Evolutionary conservation across 1,284 basidiomycete genomes (phyloP), one percentile per base, ranked within the genome.

Genomic region (Ustilago bromivora): DNA sequence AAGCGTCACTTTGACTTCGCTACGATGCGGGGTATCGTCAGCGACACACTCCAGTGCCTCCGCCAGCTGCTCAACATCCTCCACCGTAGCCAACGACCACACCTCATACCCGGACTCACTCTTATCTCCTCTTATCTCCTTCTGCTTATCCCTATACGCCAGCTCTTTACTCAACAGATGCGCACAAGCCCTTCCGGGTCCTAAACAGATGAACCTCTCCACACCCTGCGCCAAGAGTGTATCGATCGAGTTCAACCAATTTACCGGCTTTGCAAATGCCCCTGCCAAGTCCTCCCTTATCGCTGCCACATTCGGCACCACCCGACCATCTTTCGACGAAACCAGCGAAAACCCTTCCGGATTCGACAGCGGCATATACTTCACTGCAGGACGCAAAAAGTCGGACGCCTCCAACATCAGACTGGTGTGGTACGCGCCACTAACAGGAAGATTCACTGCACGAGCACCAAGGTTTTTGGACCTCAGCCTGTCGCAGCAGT

Each of bases 161-260:
- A 85, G 71, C 61, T 86, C 84, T 43, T 82, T 82, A 55, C 81
- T 82, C 13, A 86, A 66, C 65, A 85, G 69, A 60, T 86, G 83
- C 1, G 84, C 84, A 38, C 82, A 82, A 12, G 84, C 83, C 4
- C 82, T 66, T 1, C 84, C 84, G 0, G 84, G 84, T 1, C 84
- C 84, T 13, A 86, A 54, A 57, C 84, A 86, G 32, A 86, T 70
- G 38, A 86, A 86, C 36, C 84, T 58, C 51, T 79, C 74, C 15
- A 85, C 82, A 4, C 81, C 83, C 43, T 82, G 69, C 11, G 71
- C 71, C 17, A 84, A 55, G 36, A 84, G 54, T n/a, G 73, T 78
- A 19, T 81, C 66, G 35, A 86, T 78, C 17, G 65, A 53, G 47
- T 80, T 71, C 13, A 81, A 59, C 84, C 84, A 86, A 46, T 69